Conservation (phyloP, 2,329 filamentous ascomycete species). For the Phoma sp. region DNA sequence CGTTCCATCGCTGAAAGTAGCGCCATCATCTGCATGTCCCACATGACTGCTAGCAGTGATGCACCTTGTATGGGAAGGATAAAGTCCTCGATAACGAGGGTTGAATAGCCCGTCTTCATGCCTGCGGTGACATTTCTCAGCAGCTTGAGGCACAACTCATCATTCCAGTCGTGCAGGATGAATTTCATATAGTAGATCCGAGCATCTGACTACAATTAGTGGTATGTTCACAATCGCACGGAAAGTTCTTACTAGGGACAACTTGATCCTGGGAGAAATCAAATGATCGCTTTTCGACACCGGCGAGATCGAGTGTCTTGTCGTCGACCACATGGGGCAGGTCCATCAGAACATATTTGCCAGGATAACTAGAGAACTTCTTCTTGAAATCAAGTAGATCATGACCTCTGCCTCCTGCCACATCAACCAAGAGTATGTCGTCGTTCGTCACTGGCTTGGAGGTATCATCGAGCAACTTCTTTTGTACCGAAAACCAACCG, state of each 20-base stretch:
- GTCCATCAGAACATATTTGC: constrained; percentile 7
- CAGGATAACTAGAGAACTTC: neutral
- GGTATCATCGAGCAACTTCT: constrained; percentile 6
- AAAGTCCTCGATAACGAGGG: constrained; percentile 18
- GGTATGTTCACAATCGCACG: neutral
- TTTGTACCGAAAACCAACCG: constrained; percentile 9
- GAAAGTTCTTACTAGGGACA: neutral
- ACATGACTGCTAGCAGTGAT: constrained; percentile 3
- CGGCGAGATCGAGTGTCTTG: constrained; percentile 3
- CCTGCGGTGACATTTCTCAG: constrained; percentile 11
- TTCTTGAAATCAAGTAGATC: constrained; percentile 10
- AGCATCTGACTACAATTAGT: constrained; percentile 1
- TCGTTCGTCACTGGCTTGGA: neutral
- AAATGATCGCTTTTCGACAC: constrained; percentile 2
- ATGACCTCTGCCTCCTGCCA: constrained; percentile 22
- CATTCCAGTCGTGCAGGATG: constrained; percentile 15
- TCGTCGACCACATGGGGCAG: constrained; percentile 1
- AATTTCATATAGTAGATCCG: constrained; percentile 20
- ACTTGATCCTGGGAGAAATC: constrained; percentile 35
- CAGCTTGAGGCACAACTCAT: constrained; percentile 13
- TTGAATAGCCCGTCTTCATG: constrained; percentile 18
- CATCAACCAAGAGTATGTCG: constrained; percentile 19
- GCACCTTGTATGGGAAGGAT: constrained; percentile 6
- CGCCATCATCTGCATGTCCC: constrained; percentile 15
- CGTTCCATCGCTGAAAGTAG: constrained; percentile 8